Percentiles rank a stretch among this genome's conserved stretches.
phyloP scores from a whole-genome alignment of 164 flowering plant species.

The Hamamelis virginiana region DNA sequence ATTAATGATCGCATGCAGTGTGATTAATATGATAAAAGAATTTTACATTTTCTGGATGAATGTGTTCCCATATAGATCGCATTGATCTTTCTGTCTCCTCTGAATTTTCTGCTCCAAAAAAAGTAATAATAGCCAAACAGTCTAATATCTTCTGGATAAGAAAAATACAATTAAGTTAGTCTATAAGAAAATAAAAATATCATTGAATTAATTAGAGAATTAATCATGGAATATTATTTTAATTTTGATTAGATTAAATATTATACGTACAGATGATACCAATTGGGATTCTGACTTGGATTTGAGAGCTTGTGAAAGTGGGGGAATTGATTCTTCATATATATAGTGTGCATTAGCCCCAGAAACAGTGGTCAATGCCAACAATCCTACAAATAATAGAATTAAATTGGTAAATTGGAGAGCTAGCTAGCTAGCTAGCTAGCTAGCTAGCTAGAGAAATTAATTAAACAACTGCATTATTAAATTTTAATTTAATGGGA shows the following conservation, averaged over 20 bases:
- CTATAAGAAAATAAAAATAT: no score
- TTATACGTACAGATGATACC: constrained; percentile 13
- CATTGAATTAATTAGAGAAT: no score
- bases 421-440: no score
- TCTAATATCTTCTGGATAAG: constrained; percentile 19
- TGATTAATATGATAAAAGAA: no score
- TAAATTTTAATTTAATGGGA: no score
- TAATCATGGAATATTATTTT: no score
- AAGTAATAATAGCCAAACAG: constrained; percentile 18
- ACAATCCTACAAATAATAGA: constrained; percentile 12
- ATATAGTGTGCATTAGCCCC: constrained; percentile 19
- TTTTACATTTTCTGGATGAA: no score
- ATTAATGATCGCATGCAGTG: no score
- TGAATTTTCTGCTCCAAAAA: constrained; percentile 13
- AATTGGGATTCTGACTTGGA: background rate
- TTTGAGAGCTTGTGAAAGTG: constrained; percentile 17
- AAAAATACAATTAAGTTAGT: no score
- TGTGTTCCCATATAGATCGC: constrained; percentile 17
- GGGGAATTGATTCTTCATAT: constrained; percentile 16
- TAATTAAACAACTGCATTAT: background rate
- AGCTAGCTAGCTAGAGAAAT: no score
- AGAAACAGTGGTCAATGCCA: constrained; percentile 15
- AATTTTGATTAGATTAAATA: no score
- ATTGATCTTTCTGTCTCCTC: constrained; percentile 17
- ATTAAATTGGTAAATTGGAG: no score